Percentiles rank a stretch among this genome's conserved stretches.
Evolutionary conservation across 2,329 filamentous ascomycete species (phyloP).

Genomic region (Apiospora saccharicola): DNA sequence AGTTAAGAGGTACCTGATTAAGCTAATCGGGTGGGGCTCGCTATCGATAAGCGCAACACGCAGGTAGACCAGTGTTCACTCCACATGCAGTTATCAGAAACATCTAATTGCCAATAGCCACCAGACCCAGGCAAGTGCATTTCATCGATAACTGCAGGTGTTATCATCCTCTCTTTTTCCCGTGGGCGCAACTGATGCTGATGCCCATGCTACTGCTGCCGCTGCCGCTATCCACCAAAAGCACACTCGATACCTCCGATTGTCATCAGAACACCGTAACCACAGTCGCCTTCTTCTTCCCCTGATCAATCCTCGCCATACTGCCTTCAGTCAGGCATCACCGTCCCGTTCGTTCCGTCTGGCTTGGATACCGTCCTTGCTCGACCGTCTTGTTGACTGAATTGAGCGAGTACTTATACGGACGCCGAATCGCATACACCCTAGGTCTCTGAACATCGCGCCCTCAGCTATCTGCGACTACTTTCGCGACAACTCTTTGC

Average conservation of each 20-base stretch:
- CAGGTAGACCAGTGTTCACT: background rate
- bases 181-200: background rate
- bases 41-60: background rate
- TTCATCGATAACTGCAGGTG: background rate
- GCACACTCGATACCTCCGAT: background rate
- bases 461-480: background rate
- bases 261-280: background rate
- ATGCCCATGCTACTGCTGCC: background rate
- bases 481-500: background rate
- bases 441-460: background rate
- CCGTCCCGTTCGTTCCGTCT: background rate
- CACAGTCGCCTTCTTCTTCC: background rate
- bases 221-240: constrained; percentile 10
- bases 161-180: constrained; percentile 16
- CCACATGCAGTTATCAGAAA: constrained; percentile 3
- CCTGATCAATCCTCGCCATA: background rate
- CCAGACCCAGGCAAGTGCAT: background rate
- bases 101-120: background rate
- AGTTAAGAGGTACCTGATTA: background rate
- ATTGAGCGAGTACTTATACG: constrained; percentile 3
- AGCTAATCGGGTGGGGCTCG: background rate
- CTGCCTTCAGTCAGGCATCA: background rate
- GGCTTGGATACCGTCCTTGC: background rate
- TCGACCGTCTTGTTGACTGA: no score
- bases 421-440: background rate